These are phyloP conservation scores for Mycena kentingensis DNA, from an alignment of 768 basidiomycete species.

Conservation along the genomic window DNA sequence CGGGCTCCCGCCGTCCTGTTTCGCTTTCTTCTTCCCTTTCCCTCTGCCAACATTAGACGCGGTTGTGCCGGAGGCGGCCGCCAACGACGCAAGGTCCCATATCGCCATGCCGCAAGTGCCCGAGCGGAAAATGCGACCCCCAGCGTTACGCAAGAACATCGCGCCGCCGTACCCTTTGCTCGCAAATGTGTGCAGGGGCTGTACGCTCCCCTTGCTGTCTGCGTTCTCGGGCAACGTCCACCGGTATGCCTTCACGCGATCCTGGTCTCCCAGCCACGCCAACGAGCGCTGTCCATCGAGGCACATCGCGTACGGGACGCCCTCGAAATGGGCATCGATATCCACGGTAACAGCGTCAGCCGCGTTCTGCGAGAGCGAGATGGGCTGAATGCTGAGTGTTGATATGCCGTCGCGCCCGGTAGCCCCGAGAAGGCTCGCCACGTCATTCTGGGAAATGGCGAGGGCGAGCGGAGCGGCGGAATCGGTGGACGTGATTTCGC, in stretches of 20 bases:
- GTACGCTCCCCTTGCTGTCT: background rate
- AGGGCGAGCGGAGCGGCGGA: background rate
- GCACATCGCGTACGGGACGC: background rate
- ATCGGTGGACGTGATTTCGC: conserved; percentile 11
- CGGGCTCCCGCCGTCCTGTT: conserved; percentile 23
- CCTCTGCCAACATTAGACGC: conserved; percentile 15
- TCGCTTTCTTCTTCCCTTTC: conserved; percentile 21
- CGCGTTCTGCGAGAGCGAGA: background rate
- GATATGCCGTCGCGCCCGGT: conserved; percentile 9
- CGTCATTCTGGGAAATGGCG: background rate
- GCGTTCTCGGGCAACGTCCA: conserved; percentile 7
- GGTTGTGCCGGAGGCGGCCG: conserved; percentile 10
- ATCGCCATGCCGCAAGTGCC: conserved; percentile 26
- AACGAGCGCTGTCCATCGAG: conserved; percentile 11
- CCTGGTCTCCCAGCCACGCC: conserved; percentile 14
- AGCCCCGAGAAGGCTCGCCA: background rate
- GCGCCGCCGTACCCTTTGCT: conserved; percentile 21
- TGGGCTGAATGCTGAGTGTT: background rate
- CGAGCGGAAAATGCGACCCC: conserved; percentile 26
- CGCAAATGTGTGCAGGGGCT: conserved; percentile 29
- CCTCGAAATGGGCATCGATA: background rate
- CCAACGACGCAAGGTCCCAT: conserved; percentile 31
- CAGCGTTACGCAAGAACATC: conserved; percentile 25
- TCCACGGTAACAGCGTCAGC: background rate
- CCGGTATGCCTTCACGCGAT: conserved; percentile 15